Conservation (phyloP, 306 rosid species). For the Vigna unguiculata region DNA sequence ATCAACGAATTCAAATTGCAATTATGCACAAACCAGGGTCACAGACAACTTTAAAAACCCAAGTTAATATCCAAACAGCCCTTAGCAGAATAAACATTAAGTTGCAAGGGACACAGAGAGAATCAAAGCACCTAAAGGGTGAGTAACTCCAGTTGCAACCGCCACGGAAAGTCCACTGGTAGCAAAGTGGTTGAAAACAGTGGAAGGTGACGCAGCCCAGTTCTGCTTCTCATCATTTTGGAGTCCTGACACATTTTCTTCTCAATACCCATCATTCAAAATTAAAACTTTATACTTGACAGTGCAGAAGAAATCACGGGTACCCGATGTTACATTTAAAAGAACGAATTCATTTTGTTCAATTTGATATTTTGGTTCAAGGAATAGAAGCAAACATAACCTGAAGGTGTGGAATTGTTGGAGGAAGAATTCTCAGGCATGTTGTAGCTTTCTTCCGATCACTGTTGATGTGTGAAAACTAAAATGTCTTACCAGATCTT, state of each 20-base stretch:
- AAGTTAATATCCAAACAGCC: background rate
- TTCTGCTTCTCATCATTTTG: conserved; percentile 54
- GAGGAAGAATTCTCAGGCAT: conserved; percentile 57
- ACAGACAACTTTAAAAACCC: background rate
- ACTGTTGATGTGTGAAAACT: background rate
- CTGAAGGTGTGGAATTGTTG: conserved; percentile 50
- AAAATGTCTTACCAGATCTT: conserved; percentile 27
- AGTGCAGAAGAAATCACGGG: background rate
- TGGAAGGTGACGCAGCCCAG: conserved; percentile 72
- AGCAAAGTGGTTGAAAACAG: conserved; percentile 70
- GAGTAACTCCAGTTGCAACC: conserved; percentile 78
- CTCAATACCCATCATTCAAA: conserved; percentile 7
- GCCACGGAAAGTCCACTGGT: conserved; percentile 90
- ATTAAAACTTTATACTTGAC: background rate
- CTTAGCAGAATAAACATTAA: background rate
- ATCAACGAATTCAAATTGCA: background rate
- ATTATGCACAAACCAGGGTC: background rate
- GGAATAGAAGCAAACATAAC: conserved; percentile 39
- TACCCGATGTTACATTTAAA: too few species aligned
- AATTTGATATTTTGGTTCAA: conserved; percentile 7
- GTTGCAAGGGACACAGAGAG: background rate
- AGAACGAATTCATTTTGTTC: background rate
- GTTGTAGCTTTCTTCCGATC: conserved; percentile 8
- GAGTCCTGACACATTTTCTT: conserved; percentile 48
- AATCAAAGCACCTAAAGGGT: conserved; percentile 72